Conservation (phyloP, 2,329 filamentous ascomycete genomes). For the Torrubiellomyces zombiae region DNA sequence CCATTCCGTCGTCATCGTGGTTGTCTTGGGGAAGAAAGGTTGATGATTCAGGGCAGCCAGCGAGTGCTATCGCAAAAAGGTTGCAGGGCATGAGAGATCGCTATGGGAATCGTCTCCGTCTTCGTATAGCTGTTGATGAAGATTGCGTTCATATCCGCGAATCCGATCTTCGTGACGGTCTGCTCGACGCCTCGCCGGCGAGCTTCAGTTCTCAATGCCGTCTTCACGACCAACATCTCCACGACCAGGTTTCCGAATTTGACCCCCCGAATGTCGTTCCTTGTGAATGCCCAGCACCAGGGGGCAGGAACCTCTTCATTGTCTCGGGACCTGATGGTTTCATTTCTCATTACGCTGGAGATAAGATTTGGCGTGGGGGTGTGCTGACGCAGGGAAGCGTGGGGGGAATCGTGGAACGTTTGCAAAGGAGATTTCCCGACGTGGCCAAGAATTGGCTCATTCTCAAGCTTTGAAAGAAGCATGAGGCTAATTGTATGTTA, state of each 20-base stretch:
- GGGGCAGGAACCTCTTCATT: slow-evolving; percentile 51
- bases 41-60: slow-evolving; percentile 7
- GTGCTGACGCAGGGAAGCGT: slow-evolving; percentile 60
- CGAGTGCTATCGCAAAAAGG: slow-evolving; percentile 40
- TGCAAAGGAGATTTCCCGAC: slow-evolving; percentile 30
- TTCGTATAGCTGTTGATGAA: slow-evolving; percentile 72
- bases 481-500: slow-evolving; percentile 1
- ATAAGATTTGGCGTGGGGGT: slow-evolving; percentile 60
- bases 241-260: slow-evolving; percentile 15
- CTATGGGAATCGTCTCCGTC: slow-evolving; percentile 38
- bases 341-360: slow-evolving; percentile 60
- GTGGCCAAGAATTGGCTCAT: slow-evolving; percentile 30
- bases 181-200: slow-evolving; percentile 6
- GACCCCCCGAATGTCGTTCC: slow-evolving; percentile 9
- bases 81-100: slow-evolving; percentile 43
- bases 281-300: slow-evolving; percentile 11
- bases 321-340: slow-evolving; percentile 89
- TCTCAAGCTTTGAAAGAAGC: slow-evolving; percentile 31
- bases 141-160: slow-evolving; percentile 52
- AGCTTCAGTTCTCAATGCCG: slow-evolving; percentile 6
- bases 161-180: slow-evolving; percentile 24
- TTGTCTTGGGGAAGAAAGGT: no score
- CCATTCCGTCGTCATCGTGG: slow-evolving; percentile 5
- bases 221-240: slow-evolving; percentile 15
- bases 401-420: slow-evolving; percentile 45